Evolutionary conservation across 495 filamentous ascomycete genomes (phyloP).

Genomic region (Aspergillus biplanus): DNA sequence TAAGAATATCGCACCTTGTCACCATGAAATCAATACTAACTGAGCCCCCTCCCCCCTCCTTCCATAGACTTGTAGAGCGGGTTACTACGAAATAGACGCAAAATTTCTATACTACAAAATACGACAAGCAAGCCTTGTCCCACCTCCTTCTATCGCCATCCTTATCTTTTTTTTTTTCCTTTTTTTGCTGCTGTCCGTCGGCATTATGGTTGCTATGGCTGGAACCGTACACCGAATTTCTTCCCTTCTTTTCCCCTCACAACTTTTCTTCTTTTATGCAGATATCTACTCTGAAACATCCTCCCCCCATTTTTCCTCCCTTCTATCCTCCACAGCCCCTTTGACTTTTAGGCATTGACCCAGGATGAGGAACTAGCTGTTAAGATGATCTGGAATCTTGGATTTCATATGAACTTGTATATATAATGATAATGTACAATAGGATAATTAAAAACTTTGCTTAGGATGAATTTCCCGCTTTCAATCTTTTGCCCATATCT

Average conservation of each 20-base stretch:
- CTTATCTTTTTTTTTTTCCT: not conserved
- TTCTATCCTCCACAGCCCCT: constrained; percentile 13
- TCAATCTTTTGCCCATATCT: not conserved
- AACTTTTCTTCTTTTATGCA: constrained; percentile 3
- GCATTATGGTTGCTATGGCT: constrained; percentile 11
- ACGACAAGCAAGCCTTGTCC: not conserved
- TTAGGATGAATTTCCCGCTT: too few species aligned
- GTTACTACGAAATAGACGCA: constrained; percentile 47
- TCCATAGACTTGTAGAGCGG: constrained; percentile 67
- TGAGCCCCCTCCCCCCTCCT: constrained; percentile 16
- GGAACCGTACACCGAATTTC: constrained; percentile 13
- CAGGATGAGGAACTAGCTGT: not conserved
- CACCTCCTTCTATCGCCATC: not conserved
- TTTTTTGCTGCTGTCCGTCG: constrained; percentile 1
- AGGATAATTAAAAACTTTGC: constrained; percentile 4
- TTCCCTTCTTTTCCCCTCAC: not conserved
- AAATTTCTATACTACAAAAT: not conserved
- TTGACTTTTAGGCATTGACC: constrained; percentile 8
- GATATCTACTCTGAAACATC: not conserved
- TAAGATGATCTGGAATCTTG: not conserved
- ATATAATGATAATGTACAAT: constrained; percentile 23
- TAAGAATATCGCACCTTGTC: constrained; percentile 32
- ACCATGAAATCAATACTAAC: constrained; percentile 8
- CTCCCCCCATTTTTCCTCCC: constrained; percentile 3
- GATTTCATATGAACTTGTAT: constrained; percentile 19